A percentile compares a stretch with the other conserved stretches of the same genome.
Evolutionary conservation across 2,329 filamentous ascomycete genomes (phyloP).

Genomic region (Neoarthrinium moseri): DNA sequence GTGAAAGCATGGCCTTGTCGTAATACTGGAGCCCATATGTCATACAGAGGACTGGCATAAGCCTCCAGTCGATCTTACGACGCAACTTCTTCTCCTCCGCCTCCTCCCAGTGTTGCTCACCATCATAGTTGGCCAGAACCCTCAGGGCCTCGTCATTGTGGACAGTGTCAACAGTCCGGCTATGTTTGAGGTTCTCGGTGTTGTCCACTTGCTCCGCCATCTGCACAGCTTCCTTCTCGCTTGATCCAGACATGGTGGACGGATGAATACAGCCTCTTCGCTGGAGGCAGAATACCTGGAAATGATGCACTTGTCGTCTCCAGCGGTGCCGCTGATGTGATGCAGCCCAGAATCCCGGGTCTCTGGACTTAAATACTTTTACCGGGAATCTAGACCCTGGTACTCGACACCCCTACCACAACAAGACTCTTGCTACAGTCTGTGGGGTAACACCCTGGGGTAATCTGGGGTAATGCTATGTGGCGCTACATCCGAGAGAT

Average conservation of each 20-base stretch:
- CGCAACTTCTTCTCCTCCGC: slow-evolving; percentile 40
- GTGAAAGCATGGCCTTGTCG: slow-evolving; percentile 52
- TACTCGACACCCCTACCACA: too few relatives aligned
- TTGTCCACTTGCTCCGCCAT: background rate
- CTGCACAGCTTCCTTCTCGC: background rate
- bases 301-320: too few relatives aligned
- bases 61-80: slow-evolving; percentile 38
- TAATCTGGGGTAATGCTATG: too few relatives aligned
- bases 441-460: too few relatives aligned
- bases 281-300: too few relatives aligned
- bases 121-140: slow-evolving; percentile 38
- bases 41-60: slow-evolving; percentile 44
- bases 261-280: background rate
- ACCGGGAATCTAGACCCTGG: too few relatives aligned
- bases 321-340: background rate
- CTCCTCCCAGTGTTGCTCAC: slow-evolving; percentile 25
- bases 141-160: slow-evolving; percentile 38
- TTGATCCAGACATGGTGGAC: background rate
- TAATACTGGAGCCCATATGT: slow-evolving; percentile 48
- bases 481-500: too few relatives aligned
- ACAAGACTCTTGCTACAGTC: too few relatives aligned
- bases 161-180: slow-evolving; percentile 28
- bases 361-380: too few relatives aligned
- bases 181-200: slow-evolving; percentile 3
- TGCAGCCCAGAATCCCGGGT: too few relatives aligned